These are phyloP conservation scores for Clarireedia homoeocarpa DNA, from an alignment of 2,329 filamentous ascomycete genomes.

Conservation along the genomic window DNA sequence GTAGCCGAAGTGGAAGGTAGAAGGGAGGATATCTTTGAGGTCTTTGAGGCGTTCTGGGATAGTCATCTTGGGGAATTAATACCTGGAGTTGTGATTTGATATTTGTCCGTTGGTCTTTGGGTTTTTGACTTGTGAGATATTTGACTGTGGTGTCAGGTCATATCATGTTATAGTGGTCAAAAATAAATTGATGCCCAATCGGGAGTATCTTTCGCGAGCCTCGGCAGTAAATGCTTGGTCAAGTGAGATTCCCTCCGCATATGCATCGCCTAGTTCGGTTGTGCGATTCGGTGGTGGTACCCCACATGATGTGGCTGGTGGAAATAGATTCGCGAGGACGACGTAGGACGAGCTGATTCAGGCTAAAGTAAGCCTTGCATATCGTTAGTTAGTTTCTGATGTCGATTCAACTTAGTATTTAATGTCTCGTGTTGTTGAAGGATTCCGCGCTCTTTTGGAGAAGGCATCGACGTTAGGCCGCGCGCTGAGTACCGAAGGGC, in stretches of 20 bases:
- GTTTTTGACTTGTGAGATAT: background rate
- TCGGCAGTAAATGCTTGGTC: no score
- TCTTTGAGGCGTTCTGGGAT: constrained; percentile 23
- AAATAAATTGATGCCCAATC: no score
- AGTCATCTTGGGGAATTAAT: background rate
- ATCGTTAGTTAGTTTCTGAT: no score
- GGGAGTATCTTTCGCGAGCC: no score
- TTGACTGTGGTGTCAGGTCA: no score
- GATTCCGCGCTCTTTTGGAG: background rate
- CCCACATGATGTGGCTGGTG: background rate
- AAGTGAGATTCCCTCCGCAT: no score
- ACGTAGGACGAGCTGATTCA: background rate
- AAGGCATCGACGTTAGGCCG: background rate
- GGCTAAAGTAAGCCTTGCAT: background rate
- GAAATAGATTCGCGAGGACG: background rate
- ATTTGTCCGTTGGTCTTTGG: background rate
- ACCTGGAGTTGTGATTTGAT: background rate
- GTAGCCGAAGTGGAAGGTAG: constrained; percentile 70
- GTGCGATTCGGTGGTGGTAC: background rate
- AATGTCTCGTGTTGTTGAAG: background rate
- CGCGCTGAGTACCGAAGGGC: background rate
- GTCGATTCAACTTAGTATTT: background rate
- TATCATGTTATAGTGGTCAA: no score
- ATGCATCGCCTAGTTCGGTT: no score
- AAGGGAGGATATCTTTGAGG: constrained; percentile 45